A percentile compares a stretch with the other conserved stretches of the same genome.
Evolutionary conservation across 306 rosid species (phyloP).

Genomic region (Sicyos edulis): DNA sequence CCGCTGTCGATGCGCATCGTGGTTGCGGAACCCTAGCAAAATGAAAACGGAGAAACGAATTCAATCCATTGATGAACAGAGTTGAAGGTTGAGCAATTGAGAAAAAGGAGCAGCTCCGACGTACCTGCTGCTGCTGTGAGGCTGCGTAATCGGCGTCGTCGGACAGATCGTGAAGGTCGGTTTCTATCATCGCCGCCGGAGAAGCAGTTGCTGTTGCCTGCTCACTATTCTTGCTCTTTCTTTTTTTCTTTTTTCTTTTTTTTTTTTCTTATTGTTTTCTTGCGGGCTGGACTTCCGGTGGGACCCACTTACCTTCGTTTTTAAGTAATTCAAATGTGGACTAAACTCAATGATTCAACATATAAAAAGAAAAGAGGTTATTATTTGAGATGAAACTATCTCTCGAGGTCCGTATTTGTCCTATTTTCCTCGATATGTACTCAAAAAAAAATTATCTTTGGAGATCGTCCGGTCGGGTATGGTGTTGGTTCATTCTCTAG

Average conservation of each 20-base stretch:
- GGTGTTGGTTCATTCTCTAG: too few relatives aligned
- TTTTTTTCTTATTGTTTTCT: not conserved
- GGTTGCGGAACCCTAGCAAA: conserved; percentile 57
- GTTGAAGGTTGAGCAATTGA: not conserved
- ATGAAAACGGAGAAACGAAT: conserved; percentile 12
- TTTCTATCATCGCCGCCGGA: conserved; percentile 55
- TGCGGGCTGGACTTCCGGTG: not conserved
- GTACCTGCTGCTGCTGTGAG: conserved; percentile 78
- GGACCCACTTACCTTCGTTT: too few relatives aligned
- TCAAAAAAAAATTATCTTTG: too few relatives aligned
- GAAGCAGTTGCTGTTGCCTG: conserved; percentile 3
- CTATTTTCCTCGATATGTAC: too few relatives aligned
- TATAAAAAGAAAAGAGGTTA: too few relatives aligned
- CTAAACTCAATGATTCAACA: too few relatives aligned
- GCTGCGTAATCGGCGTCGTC: conserved; percentile 98
- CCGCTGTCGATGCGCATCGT: conserved; percentile 54
- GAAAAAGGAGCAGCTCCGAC: not conserved
- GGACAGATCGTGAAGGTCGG: conserved; percentile 80
- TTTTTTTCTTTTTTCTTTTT: not conserved
- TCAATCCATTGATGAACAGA: conserved; percentile 10
- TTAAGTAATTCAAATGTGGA: too few relatives aligned
- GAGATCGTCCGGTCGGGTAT: too few relatives aligned
- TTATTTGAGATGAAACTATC: too few relatives aligned
- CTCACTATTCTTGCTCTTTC: not conserved
- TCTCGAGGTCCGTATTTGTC: too few relatives aligned